A percentile compares a stretch with the other conserved stretches of the same genome.
Evolutionary conservation across 208 protist genomes (phyloP).

Genomic region (Crithidia mellificae): DNA sequence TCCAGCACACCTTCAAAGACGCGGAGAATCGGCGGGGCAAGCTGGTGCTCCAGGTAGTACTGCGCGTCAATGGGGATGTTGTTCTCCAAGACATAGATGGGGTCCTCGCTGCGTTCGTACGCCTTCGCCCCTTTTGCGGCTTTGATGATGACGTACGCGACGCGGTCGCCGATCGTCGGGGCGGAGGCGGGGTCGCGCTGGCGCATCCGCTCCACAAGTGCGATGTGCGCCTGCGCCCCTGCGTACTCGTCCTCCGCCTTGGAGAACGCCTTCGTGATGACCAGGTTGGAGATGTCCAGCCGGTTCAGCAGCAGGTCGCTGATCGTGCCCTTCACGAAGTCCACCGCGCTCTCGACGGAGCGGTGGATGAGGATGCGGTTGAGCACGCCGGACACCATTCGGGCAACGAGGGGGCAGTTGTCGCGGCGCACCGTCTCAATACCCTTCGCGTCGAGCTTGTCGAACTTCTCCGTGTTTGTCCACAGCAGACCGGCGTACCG

Average conservation of each 20-base stretch:
- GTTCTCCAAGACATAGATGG: conserved; percentile 96
- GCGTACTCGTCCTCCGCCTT: conserved; percentile 96
- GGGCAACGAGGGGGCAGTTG: conserved; percentile 96
- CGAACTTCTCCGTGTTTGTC: conserved; percentile 96
- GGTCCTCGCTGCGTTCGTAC: conserved; percentile 99
- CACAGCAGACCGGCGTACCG: conserved; percentile 99
- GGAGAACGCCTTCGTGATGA: conserved; percentile 89
- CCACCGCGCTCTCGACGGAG: conserved; percentile 85
- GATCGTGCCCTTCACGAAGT: conserved; percentile 91
- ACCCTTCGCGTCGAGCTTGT: conserved; percentile 99
- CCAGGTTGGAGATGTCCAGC: conserved; percentile 83
- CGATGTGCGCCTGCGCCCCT: conserved; percentile 78
- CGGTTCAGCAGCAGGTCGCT: conserved; percentile 86
- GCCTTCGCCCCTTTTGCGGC: conserved; percentile 88
- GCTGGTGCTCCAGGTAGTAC: conserved; percentile 91
- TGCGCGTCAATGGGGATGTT: conserved; percentile 89
- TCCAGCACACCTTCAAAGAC: conserved; percentile 97
- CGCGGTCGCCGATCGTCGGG: conserved; percentile 82
- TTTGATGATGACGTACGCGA: conserved; percentile 87
- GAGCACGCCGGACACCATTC: conserved; percentile 83
- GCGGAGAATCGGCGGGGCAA: conserved; percentile 76
- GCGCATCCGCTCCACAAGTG: conserved; percentile 85
- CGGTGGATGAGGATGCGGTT: conserved; percentile 87
- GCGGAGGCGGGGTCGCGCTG: conserved; percentile 82
- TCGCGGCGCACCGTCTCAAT: conserved; percentile 99